Evolutionary conservation across 768 basidiomycete genomes (phyloP).

Genomic region (Basidioascus undulatus): DNA sequence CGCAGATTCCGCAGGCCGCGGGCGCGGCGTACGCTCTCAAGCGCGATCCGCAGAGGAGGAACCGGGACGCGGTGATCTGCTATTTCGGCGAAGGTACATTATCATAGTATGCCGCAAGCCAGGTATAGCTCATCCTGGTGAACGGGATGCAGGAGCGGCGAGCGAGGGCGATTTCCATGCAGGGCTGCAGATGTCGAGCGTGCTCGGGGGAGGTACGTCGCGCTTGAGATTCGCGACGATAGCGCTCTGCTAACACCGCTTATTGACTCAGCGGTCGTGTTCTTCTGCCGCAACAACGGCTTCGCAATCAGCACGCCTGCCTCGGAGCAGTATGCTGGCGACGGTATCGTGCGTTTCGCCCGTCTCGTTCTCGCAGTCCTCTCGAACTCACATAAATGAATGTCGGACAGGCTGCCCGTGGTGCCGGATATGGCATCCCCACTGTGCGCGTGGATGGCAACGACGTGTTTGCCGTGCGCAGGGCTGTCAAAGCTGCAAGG

Average conservation of each 20-base stretch:
- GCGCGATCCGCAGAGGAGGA: slow-evolving; percentile 42
- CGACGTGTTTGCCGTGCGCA: slow-evolving; percentile 61
- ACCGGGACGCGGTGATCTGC: slow-evolving; percentile 48
- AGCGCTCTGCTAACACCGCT: too few species aligned
- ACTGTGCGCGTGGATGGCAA: slow-evolving; percentile 79
- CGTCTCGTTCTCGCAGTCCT: neutral
- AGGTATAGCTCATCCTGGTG: neutral
- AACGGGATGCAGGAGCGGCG: slow-evolving; percentile 27
- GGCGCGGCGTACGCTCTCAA: slow-evolving; percentile 76
- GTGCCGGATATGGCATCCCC: slow-evolving; percentile 72
- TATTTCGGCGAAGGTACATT: slow-evolving; percentile 64
- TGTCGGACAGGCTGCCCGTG: slow-evolving; percentile 66
- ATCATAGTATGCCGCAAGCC: neutral
- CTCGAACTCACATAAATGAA: too few species aligned
- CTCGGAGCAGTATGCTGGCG: slow-evolving; percentile 69
- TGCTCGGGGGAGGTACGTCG: slow-evolving; percentile 21
- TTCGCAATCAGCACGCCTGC: slow-evolving; percentile 88
- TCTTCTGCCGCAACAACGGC: slow-evolving; percentile 32
- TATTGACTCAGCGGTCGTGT: slow-evolving; percentile 12
- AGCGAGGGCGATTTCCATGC: slow-evolving; percentile 93
- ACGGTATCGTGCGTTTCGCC: slow-evolving; percentile 36
- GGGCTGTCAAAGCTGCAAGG: slow-evolving; percentile 46
- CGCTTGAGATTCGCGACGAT: too few species aligned
- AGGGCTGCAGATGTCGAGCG: slow-evolving; percentile 34
- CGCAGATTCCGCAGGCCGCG: slow-evolving; percentile 84